These are phyloP conservation scores for Beauveria scarabaeidicola DNA, from an alignment of 2,329 filamentous ascomycete genomes.

Conservation along the genomic window DNA sequence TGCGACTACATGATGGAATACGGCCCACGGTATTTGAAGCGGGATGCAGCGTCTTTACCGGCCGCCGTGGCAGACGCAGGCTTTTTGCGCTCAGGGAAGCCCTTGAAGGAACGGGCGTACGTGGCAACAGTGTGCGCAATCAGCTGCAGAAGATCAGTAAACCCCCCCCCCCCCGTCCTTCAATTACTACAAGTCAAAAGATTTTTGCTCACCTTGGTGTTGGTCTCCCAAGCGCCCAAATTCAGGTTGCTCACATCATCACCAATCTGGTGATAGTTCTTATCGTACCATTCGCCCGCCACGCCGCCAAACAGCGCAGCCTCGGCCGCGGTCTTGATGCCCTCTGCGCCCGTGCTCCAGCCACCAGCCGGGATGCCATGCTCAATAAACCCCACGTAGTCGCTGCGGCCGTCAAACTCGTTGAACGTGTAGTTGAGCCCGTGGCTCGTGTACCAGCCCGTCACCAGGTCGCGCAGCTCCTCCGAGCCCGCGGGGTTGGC, in stretches of 20 bases:
- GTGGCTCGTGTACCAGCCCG: constrained; percentile 55
- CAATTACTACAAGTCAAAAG: no score
- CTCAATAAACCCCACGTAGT: constrained; percentile 70
- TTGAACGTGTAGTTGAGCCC: constrained; percentile 61
- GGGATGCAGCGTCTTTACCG: not conserved
- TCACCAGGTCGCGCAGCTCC: constrained; percentile 59
- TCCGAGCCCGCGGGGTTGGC: constrained; percentile 63
- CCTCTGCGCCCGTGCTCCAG: constrained; percentile 70
- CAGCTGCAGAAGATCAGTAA: constrained; percentile 28
- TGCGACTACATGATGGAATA: not conserved
- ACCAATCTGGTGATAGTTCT: constrained; percentile 54
- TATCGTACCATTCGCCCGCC: constrained; percentile 51
- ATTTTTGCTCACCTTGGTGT: constrained; percentile 42
- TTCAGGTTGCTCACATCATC: constrained; percentile 52
- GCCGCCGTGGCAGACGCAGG: not conserved
- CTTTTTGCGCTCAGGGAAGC: constrained; percentile 48
- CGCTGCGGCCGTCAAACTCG: constrained; percentile 69
- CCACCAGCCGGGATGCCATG: constrained; percentile 66
- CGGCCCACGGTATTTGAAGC: constrained; percentile 2
- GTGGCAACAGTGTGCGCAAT: constrained; percentile 68
- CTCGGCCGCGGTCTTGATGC: constrained; percentile 62
- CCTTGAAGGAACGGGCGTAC: constrained; percentile 56
- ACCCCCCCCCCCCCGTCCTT: no score
- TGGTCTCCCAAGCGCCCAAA: constrained; percentile 50
- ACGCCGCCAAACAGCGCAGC: constrained; percentile 60